Evolutionary conservation across 1,139 yeast genomes (phyloP), one percentile per base, ranked within the genome.

Genomic region (Lodderomyces theae): DNA sequence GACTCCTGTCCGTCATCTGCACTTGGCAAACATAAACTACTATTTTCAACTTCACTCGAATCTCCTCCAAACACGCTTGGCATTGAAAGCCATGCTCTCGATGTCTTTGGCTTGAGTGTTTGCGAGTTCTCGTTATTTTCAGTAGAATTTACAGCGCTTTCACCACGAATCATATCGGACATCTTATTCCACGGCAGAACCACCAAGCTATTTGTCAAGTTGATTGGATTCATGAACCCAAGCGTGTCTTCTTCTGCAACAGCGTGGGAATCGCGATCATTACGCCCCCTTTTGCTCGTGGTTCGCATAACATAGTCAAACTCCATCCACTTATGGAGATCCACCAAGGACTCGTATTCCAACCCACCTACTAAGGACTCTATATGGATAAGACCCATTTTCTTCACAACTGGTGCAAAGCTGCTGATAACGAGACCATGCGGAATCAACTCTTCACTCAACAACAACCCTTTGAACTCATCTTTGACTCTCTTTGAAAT

Each of bases 141-240:
- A 13, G 36, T 23, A 12, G 33, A 21, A 18, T 30, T 16, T 8
- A 29, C 22, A 11, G 32, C 35, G 24, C 42, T 35, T 11, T 30
- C 16, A 43, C 41, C 12, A 17, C 37, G 24, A 9, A 16, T 25
- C 24, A 70, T 58, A 24, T 67, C 66, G 39, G 58, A 65, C 39
- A 70, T 57, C 0, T 75, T 61, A 42, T 59, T 64, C 10, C 70
- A 45, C 0, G 77, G 76, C 63, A 58, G 67, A 10, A 69, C 61
- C 7, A 69, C 69, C 38, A 69, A 54, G 35, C 60, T 64, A 43
- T 64, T 67, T 2, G 75, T 65, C 17, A 69, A 47, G 39, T 53
- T 62, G 5, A 64, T 45, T 0, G 75, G 74, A 41, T 66, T 59
- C 15, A 69, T 50, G 34, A 64, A 43, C 12, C 28, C 35, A 23